These are phyloP conservation scores for Nyssa sinensis DNA, from an alignment of 148 eudicot species.

Conservation along the genomic window DNA sequence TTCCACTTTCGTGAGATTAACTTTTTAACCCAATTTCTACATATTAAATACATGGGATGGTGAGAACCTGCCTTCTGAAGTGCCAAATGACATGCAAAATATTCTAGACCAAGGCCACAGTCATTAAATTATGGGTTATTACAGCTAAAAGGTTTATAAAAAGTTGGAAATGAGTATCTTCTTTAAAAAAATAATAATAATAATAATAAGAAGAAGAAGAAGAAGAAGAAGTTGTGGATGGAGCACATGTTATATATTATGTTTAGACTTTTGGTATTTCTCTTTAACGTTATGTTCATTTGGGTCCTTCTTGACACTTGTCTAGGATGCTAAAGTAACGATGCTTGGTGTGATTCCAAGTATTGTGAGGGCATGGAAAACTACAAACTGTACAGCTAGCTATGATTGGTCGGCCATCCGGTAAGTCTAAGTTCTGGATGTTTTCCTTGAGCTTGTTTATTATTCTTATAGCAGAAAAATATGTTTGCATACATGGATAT, in stretches of 20 bases:
- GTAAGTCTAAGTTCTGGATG: constrained; percentile 31
- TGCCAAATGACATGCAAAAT: constrained; percentile 3
- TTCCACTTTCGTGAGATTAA: neutral
- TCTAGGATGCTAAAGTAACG: constrained; percentile 90
- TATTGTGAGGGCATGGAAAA: constrained; percentile 89
- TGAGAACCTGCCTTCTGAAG: too few relatives aligned
- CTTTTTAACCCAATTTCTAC: neutral
- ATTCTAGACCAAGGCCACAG: neutral
- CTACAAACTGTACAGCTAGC: constrained; percentile 59
- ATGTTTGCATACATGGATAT: neutral
- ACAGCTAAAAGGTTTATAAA: neutral
- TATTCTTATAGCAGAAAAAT: neutral
- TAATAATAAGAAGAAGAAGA: too few relatives aligned
- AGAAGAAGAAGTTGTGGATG: neutral
- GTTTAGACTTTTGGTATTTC: neutral
- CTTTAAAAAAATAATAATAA: too few relatives aligned
- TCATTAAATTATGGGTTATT: neutral
- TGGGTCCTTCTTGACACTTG: constrained; percentile 1
- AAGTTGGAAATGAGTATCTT: neutral
- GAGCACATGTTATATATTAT: neutral
- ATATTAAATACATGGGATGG: too few relatives aligned
- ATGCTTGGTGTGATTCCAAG: constrained; percentile 97
- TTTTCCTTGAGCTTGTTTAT: constrained; percentile 3
- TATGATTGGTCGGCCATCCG: constrained; percentile 93
- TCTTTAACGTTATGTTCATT: constrained; percentile 9